Percentiles rank a stretch among this genome's conserved stretches.
phyloP scores from a whole-genome alignment of 2,329 filamentous ascomycete genomes.

The Penicillium brevicompactum region DNA sequence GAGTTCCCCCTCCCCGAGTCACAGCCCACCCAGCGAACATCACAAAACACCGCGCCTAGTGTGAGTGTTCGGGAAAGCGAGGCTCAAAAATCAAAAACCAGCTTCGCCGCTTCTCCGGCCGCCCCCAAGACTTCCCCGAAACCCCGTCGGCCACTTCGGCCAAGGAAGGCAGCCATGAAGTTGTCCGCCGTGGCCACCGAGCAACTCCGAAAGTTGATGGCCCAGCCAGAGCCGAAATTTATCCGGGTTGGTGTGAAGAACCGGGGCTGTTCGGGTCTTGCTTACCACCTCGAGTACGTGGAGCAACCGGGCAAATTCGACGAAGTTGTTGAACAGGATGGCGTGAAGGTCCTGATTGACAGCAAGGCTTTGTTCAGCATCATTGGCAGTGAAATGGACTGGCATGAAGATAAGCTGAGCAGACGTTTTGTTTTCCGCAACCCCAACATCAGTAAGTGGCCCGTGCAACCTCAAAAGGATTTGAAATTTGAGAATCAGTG shows the following conservation, averaged over 20 bases:
- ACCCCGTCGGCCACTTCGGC: conserved; percentile 68
- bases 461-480: conserved; percentile 1
- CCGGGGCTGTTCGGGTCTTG: conserved; percentile 87
- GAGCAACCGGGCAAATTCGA: conserved; percentile 87
- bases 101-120: conserved; percentile 35
- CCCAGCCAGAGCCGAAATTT: conserved; percentile 85
- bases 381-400: conserved; percentile 98
- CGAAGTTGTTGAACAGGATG: conserved; percentile 91
- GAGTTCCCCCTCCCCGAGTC: conserved; percentile 52
- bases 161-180: conserved; percentile 89
- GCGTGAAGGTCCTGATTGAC: conserved; percentile 92
- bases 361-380: conserved; percentile 98
- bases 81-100: conserved; percentile 66
- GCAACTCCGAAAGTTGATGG: conserved; percentile 74
- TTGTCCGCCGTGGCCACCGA: conserved; percentile 78
- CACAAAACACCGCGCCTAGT: conserved; percentile 38
- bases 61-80: conserved; percentile 62
- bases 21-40: conserved; percentile 46
- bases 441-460: conserved; percentile 90
- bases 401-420: conserved; percentile 93
- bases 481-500: not conserved
- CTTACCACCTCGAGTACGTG: conserved; percentile 93
- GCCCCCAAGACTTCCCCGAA: conserved; percentile 50
- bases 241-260: conserved; percentile 95
- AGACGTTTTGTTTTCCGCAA: conserved; percentile 93